Percentiles rank a stretch among this genome's conserved stretches.
Evolutionary conservation across 2,329 filamentous ascomycete genomes (phyloP).

Genomic region (Elsinoe necatrix): DNA sequence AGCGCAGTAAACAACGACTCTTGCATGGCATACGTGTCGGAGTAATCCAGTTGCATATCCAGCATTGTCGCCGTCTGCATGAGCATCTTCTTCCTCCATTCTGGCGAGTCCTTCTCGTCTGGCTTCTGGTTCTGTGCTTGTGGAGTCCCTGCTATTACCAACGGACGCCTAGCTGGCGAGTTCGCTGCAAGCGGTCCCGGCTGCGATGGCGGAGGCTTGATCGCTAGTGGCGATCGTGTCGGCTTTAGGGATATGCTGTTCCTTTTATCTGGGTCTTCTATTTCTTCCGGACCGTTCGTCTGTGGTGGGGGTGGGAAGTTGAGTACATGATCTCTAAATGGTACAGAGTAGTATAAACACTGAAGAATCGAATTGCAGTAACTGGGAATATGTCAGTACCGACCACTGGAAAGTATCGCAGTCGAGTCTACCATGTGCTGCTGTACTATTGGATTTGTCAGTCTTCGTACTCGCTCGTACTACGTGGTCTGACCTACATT

Average conservation of each 20-base stretch:
- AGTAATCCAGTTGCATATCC: slow-evolving; percentile 74
- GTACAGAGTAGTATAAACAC: slow-evolving; percentile 88
- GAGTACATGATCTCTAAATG: slow-evolving; percentile 89
- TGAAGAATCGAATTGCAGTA: slow-evolving; percentile 99
- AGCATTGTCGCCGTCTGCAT: slow-evolving; percentile 80
- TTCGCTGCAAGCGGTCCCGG: slow-evolving; percentile 16
- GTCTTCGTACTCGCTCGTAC: slow-evolving; percentile 16
- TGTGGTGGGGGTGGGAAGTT: slow-evolving; percentile 57
- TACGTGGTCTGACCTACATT: slow-evolving; percentile 63
- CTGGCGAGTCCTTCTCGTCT: slow-evolving; percentile 87
- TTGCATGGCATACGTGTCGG: slow-evolving; percentile 76
- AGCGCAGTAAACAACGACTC: slow-evolving; percentile 91
- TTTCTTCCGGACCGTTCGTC: slow-evolving; percentile 1
- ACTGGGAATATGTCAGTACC: slow-evolving; percentile 40
- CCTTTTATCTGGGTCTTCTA: slow-evolving; percentile 49
- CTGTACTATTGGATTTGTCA: slow-evolving; percentile 59
- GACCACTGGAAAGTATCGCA: not conserved
- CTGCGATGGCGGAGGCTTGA: slow-evolving; percentile 14
- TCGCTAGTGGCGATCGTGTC: slow-evolving; percentile 49
- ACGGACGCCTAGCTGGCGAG: slow-evolving; percentile 18
- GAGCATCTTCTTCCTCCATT: slow-evolving; percentile 96
- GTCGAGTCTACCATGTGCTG: slow-evolving; percentile 76
- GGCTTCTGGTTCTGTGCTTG: slow-evolving; percentile 44
- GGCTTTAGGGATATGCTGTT: slow-evolving; percentile 46
- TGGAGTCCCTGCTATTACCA: slow-evolving; percentile 18